Evolutionary conservation across 2,329 filamentous ascomycete genomes (phyloP).

Genomic region (Monilinia fructigena): DNA sequence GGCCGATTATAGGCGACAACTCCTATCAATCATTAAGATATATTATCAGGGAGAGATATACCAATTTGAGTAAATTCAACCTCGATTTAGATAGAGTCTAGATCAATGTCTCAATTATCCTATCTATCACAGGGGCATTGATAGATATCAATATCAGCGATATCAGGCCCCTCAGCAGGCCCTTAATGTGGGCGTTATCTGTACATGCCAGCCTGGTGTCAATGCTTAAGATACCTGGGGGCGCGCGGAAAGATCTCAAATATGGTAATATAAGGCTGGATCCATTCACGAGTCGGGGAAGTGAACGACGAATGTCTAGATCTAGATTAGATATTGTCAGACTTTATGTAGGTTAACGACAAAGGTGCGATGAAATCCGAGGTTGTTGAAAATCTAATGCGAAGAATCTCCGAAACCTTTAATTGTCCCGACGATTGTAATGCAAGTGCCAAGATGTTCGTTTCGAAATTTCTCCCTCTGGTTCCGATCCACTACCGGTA

Average conservation of each 20-base stretch:
- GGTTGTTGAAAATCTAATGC: not conserved
- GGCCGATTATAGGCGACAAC: not conserved
- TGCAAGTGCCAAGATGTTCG: not conserved
- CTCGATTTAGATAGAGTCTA: not conserved
- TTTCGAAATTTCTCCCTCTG: not conserved
- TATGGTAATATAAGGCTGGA: conserved; percentile 2
- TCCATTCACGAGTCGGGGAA: not conserved
- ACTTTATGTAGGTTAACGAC: not conserved
- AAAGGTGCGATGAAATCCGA: not conserved
- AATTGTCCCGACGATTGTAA: not conserved
- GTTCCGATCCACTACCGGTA: conserved; percentile 15
- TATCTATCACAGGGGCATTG: not conserved
- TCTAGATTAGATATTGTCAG: not conserved
- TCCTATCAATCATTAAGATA: conserved; percentile 20
- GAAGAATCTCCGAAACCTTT: not conserved
- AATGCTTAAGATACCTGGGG: conserved; percentile 13
- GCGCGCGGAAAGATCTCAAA: not conserved
- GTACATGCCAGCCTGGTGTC: conserved; percentile 15
- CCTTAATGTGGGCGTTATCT: conserved; percentile 5
- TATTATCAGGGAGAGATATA: conserved; percentile 19
- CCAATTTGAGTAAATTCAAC: conserved; percentile 11
- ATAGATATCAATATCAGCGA: conserved; percentile 11
- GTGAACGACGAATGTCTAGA: not conserved
- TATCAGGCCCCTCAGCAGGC: not conserved
- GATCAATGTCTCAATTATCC: conserved; percentile 11